Base-by-base conservation (phyloP, 805 yeast species). In the Cyberlindnera xylosilytica region DNA sequence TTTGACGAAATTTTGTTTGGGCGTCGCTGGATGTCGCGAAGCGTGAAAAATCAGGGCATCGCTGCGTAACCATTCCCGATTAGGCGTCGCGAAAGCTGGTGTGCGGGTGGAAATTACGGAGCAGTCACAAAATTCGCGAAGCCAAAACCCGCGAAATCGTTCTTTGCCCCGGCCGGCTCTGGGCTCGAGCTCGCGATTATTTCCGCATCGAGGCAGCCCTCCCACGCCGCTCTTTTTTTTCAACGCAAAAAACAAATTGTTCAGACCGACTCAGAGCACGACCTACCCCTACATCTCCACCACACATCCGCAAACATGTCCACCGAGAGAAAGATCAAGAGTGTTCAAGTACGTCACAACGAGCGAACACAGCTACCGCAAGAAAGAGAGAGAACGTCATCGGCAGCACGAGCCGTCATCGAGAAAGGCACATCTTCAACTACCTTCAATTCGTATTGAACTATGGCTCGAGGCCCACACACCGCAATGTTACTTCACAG, bases 331-430 rank as follows among this genome's bases (percentile, higher is more conserved):
- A 45, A 55, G 51, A 58, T 74, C 72, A 88, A 85, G 80, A 83
- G 90, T 76, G 91, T 85, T 71, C 90, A 83, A 80, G 89, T 82
- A 82, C 78, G 89, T 82, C 52, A 34, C 26, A 34, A 26, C 11
- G 32, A 23, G 20, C 29, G 26, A 20, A 4, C 18, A 11, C 11
- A 11, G 5, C 30, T 10, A 26, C 22, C 17, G 30, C 39, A 28
- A 24, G 34, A 29, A 17, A 24, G 28, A 30, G 28, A 28, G 32
- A 13, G 30, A 30, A 15, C 37, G 13, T 26, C 32, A 29, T 6
- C 8, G 8, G 18, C 13, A 34, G 20, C 20, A 34, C 13, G 9
- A 15, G 6, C 32, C 4, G 15, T 18, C 20, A n/a, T 34, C 18
- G n/a, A 34, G 23, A 19, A 7, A 20, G 10, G 23, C 10, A n/a